Conservation (phyloP, 2,329 filamentous ascomycete genomes). For the Cordyceps cicadae region DNA sequence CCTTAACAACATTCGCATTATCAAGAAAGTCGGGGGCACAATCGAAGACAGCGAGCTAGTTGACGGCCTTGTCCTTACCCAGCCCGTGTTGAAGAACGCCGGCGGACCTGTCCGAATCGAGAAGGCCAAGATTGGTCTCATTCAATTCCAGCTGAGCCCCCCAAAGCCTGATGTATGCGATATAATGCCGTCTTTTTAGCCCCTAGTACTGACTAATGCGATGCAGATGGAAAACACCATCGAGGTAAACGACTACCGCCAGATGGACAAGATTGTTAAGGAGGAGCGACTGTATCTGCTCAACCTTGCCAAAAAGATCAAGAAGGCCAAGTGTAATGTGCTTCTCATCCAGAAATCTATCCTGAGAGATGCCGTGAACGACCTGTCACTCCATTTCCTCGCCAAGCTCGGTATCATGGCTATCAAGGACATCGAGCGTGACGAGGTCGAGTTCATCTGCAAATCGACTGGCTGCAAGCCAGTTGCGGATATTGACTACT, state of each 20-base stretch:
- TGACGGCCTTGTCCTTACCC: conserved; percentile 85
- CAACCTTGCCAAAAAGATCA: conserved; percentile 99
- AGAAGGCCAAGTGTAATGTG: conserved; percentile 99
- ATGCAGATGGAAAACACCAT: conserved; percentile 96
- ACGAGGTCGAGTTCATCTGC: conserved; percentile 99
- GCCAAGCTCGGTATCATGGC: conserved; percentile 93
- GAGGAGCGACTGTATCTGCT: conserved; percentile 96
- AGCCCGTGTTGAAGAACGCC: conserved; percentile 87
- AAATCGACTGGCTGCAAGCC: conserved; percentile 99
- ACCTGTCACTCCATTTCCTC: conserved; percentile 93
- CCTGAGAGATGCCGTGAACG: conserved; percentile 93
- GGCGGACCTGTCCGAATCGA: conserved; percentile 89
- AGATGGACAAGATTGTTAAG: conserved; percentile 99
- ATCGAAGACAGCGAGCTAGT: conserved; percentile 98
- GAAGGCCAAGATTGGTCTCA: conserved; percentile 92
- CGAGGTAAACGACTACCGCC: conserved; percentile 96
- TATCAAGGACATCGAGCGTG: conserved; percentile 95
- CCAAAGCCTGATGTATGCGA: conserved; percentile 83
- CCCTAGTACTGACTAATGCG: conserved; percentile 16
- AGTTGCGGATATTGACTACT: conserved; percentile 95
- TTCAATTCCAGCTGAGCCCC: conserved; percentile 97
- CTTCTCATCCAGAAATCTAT: conserved; percentile 98
- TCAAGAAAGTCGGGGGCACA: conserved; percentile 96
- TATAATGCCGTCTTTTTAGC: not conserved
- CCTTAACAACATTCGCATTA: conserved; percentile 87